A percentile compares a stretch with the other conserved stretches of the same genome.
These are phyloP conservation scores for Yamadazyma tumulicola DNA, from an alignment of 805 yeast genomes.

Conservation along the genomic window DNA sequence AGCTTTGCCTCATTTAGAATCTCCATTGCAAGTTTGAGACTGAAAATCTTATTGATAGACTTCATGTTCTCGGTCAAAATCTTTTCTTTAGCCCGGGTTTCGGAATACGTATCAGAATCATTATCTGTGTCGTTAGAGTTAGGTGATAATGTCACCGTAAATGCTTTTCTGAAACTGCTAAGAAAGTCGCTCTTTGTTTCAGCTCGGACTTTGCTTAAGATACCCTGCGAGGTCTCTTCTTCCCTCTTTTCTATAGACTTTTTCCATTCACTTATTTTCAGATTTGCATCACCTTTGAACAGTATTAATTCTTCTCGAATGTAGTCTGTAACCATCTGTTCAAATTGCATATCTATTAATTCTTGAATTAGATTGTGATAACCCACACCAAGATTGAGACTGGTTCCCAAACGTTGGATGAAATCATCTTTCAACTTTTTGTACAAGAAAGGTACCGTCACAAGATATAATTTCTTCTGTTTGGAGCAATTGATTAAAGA, in stretches of 20 bases:
- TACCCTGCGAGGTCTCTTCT: conserved; percentile 43
- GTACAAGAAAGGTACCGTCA: conserved; percentile 39
- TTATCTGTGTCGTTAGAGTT: conserved; percentile 15
- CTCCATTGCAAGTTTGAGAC: conserved; percentile 73
- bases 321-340: conserved; percentile 38
- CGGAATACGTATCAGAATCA: conserved; percentile 45
- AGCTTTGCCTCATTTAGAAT: conserved; percentile 66
- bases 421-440: conserved; percentile 23
- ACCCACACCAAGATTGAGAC: conserved; percentile 36
- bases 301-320: conserved; percentile 31
- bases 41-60: conserved; percentile 71
- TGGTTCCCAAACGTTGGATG: conserved; percentile 21
- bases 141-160: conserved; percentile 34
- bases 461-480: conserved; percentile 26
- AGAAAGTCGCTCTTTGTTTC: conserved; percentile 56
- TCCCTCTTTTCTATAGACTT: conserved; percentile 39
- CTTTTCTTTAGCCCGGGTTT: conserved; percentile 76
- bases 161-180: conserved; percentile 62
- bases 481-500: conserved; percentile 26
- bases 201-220: conserved; percentile 48
- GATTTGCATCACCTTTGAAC: conserved; percentile 24
- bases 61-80: conserved; percentile 72
- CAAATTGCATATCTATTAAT: conserved; percentile 41
- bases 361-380: conserved; percentile 30
- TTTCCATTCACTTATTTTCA: conserved; percentile 31